Evolutionary conservation across 768 basidiomycete genomes (phyloP), one percentile per base, ranked within the genome.

Genomic region (Mycena maculata): DNA sequence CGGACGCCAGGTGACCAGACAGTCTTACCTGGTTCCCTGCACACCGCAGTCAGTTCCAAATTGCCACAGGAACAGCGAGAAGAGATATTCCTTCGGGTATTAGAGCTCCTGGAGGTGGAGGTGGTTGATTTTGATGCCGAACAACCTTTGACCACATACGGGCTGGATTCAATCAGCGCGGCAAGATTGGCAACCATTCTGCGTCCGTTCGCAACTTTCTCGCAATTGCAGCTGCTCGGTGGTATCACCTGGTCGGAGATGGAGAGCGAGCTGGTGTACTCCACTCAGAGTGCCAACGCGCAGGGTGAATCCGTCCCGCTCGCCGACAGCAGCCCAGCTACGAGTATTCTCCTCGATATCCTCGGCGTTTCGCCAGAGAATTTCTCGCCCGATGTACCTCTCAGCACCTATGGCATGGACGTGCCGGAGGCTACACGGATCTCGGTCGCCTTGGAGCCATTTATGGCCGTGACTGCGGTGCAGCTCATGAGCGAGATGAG

Each of bases 361-460:
- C 55, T 80, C 4, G 75, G 73, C 48, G 57, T 80, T 28, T 54
- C 72, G 6, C 52, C 54, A 12, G 73, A 74, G 27, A 76, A 80
- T 44, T 71, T 79, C 42, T 73, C 74, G 2, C 54, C 65, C 8
- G 72, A 79, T n/a, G 73, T 77, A 12, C 78, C 79, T 11, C 71
- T 80, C 38, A 78, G 73, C 5, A 58, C 74, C 2, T 80, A 80
- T 39, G 79, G 79, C 36, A 63, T 79, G n/a, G 79, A 80, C 61
- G 79, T 76, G 11, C 71, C 77, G 20, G 70, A 73, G 23, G 78
- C 78, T 23, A 72, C 74, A n/a, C 62, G 72, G 27, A 55, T 79
- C 22, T 73, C 79, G 4, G 67, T 65, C 28, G 73, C 73, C 1
- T 72, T 80, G 30, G 66, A 69, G 10, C 71, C 75, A 9, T 58